Percentiles rank a stretch among this genome's conserved stretches.
These are phyloP conservation scores for Scedosporium apiospermum DNA, from an alignment of 2,329 filamentous ascomycete species.

Conservation along the genomic window DNA sequence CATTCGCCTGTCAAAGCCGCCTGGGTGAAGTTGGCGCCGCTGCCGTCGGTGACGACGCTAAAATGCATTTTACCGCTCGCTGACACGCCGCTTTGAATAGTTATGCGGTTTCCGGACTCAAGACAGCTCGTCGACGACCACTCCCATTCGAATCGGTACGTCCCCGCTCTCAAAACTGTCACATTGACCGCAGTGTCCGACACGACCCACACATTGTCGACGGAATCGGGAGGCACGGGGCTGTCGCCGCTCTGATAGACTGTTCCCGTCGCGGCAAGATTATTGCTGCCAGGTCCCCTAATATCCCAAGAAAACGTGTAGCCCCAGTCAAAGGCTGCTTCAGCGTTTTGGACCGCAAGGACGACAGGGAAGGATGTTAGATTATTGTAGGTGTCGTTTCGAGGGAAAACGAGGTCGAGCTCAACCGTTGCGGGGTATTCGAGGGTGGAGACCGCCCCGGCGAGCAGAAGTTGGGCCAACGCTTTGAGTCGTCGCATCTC, in stretches of 20 bases:
- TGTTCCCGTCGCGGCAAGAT: neutral
- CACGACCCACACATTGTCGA: neutral
- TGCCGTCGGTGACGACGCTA: neutral
- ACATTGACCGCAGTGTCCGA: neutral
- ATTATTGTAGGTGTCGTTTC: slow-evolving; percentile 4
- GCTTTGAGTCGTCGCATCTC: too few relatives aligned
- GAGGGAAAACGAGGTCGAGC: neutral
- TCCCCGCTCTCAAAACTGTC: neutral
- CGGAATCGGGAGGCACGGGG: neutral
- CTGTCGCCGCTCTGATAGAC: neutral
- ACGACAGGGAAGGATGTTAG: neutral
- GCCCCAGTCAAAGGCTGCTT: neutral
- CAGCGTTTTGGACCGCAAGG: slow-evolving; percentile 4
- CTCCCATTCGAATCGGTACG: neutral
- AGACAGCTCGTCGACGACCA: neutral
- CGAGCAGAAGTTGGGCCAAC: too few relatives aligned
- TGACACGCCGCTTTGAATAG: neutral
- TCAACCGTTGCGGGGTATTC: neutral
- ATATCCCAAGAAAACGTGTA: neutral
- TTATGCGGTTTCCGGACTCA: neutral
- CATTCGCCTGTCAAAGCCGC: neutral
- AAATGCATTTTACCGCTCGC: neutral
- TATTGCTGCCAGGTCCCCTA: neutral
- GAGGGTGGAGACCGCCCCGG: neutral
- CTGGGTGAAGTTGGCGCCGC: neutral